Percentiles rank a stretch among this genome's conserved stretches.
phyloP scores from a whole-genome alignment of 2,329 filamentous ascomycete species.

The Cyphellophora europaea region DNA sequence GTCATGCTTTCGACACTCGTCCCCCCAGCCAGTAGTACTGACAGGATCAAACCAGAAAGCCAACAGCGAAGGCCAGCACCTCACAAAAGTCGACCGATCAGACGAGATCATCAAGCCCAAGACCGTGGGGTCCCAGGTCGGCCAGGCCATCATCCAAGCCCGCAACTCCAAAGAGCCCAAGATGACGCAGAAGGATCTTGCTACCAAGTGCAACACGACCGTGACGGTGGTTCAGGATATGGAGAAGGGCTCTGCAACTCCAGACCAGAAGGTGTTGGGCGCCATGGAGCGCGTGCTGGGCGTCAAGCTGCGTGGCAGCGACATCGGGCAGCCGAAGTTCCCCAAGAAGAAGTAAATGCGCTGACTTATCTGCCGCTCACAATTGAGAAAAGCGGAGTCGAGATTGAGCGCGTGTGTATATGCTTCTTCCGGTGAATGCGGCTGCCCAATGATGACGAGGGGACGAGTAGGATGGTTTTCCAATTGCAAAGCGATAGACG shows the following conservation, averaged over 20 bases:
- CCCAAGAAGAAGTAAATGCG: conserved; percentile 60
- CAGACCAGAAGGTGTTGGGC: conserved; percentile 73
- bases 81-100: conserved; percentile 94
- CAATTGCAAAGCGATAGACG: too few species aligned
- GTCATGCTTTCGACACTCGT: background rate
- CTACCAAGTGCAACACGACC: conserved; percentile 83
- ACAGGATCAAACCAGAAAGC: conserved; percentile 36
- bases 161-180: conserved; percentile 79
- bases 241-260: conserved; percentile 67
- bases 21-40: conserved; percentile 1
- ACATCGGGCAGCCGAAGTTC: conserved; percentile 79
- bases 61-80: conserved; percentile 70
- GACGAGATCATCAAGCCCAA: conserved; percentile 98
- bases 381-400: too few species aligned
- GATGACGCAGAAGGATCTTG: conserved; percentile 86
- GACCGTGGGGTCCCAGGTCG: conserved; percentile 72
- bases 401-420: too few species aligned
- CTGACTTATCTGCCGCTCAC: too few species aligned
- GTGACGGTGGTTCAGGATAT: conserved; percentile 71
- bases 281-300: conserved; percentile 78
- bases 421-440: too few species aligned
- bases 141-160: conserved; percentile 69
- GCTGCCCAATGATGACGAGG: too few species aligned
- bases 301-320: conserved; percentile 73
- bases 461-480: too few species aligned